Percentiles rank a stretch among this genome's conserved stretches.
Evolutionary conservation across 2,329 filamentous ascomycete species (phyloP).

Genomic region (Claviceps paspali): DNA sequence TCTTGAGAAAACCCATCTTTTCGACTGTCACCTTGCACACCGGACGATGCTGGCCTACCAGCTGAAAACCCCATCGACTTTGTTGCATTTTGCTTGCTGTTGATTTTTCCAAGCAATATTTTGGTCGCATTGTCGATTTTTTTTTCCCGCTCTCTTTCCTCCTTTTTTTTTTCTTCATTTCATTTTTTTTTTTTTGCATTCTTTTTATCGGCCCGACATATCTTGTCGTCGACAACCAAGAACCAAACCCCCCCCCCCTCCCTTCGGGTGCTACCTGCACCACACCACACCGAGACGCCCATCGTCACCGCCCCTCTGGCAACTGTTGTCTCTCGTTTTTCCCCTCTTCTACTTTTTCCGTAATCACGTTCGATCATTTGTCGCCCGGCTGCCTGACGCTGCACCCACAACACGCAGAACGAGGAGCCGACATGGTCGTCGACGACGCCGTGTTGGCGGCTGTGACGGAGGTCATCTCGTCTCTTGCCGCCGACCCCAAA

Average conservation of each 20-base stretch:
- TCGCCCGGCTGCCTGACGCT: slow-evolving; percentile 1
- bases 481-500: slow-evolving; percentile 30
- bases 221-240: neutral
- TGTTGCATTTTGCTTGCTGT: slow-evolving; percentile 1
- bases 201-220: neutral
- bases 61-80: neutral
- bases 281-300: slow-evolving; percentile 1
- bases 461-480: slow-evolving; percentile 37
- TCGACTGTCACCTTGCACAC: neutral
- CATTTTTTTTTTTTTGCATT: neutral
- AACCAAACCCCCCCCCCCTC: too few species aligned
- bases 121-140: neutral
- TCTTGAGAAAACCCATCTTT: slow-evolving; percentile 1
- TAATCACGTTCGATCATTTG: neutral
- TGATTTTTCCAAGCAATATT: neutral
- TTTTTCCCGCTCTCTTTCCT: too few species aligned
- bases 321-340: neutral
- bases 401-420: slow-evolving; percentile 9
- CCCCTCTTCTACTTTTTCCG: neutral
- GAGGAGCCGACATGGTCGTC: slow-evolving; percentile 21
- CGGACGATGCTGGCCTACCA: slow-evolving; percentile 4
- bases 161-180: too few species aligned
- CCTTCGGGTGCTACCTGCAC: too few species aligned
- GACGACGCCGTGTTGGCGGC: slow-evolving; percentile 40
- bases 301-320: neutral